Percentiles rank a stretch among this genome's conserved stretches.
Evolutionary conservation across 441 rosid species (phyloP).

Genomic region (Flueggea neowawraea): DNA sequence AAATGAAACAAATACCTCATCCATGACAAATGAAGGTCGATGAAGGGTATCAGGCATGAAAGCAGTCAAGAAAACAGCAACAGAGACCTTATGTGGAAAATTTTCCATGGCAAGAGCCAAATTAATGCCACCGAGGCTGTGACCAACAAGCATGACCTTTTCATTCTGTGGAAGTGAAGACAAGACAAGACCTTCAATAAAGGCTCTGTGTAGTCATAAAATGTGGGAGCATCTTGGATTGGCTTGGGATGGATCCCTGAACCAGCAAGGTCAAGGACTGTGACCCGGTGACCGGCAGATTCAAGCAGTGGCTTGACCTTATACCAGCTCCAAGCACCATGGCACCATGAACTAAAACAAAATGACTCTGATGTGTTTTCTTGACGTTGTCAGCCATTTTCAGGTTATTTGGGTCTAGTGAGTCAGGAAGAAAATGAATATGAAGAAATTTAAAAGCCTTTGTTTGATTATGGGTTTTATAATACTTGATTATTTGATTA

Average conservation of each 20-base stretch:
- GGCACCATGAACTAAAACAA: slow-evolving; percentile 57
- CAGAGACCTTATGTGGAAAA: slow-evolving; percentile 42
- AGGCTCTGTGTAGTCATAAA: slow-evolving; percentile 44
- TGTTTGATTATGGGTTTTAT: no score
- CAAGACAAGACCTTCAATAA: slow-evolving; percentile 39
- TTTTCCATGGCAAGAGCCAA: slow-evolving; percentile 52
- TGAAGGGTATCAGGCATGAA: slow-evolving; percentile 28
- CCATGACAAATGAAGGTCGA: slow-evolving; percentile 26
- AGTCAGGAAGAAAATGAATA: no score
- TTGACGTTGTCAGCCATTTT: neutral
- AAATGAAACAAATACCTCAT: slow-evolving; percentile 18
- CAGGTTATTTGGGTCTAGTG: no score
- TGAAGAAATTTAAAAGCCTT: no score
- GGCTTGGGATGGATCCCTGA: slow-evolving; percentile 36
- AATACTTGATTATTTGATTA: no score
- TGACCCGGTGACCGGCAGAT: slow-evolving; percentile 47
- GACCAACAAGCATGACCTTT: slow-evolving; percentile 55
- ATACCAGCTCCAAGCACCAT: slow-evolving; percentile 69
- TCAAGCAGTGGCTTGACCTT: slow-evolving; percentile 53
- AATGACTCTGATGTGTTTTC: slow-evolving; percentile 20
- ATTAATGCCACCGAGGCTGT: slow-evolving; percentile 62
- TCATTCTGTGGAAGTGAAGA: slow-evolving; percentile 22
- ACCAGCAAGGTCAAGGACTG: slow-evolving; percentile 4
- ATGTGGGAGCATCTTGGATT: slow-evolving; percentile 24
- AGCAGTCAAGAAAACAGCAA: slow-evolving; percentile 43